phyloP scores from a whole-genome alignment of 805 yeast genomes.

The Teunomyces aglyptinius region DNA sequence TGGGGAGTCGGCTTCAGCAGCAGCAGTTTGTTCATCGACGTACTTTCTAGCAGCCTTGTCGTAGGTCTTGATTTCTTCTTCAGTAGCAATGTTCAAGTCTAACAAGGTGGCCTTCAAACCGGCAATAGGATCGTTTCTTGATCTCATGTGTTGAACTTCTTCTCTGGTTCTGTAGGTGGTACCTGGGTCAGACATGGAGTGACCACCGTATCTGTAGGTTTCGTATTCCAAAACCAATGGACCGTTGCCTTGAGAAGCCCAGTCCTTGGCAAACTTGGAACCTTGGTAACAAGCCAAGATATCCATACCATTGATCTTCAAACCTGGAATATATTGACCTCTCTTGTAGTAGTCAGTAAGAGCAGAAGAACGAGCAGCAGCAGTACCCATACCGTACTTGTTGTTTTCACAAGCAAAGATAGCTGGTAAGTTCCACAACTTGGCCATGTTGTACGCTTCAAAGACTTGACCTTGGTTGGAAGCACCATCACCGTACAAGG shows the following conservation, averaged over 20 bases:
- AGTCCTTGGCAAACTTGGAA: slow-evolving; percentile 94
- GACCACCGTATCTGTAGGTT: slow-evolving; percentile 99
- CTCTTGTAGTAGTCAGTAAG: slow-evolving; percentile 96
- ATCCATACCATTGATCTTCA: slow-evolving; percentile 99
- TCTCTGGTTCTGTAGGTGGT: slow-evolving; percentile 99
- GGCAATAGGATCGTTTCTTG: slow-evolving; percentile 95
- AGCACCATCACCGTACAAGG: slow-evolving; percentile 98
- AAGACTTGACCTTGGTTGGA: slow-evolving; percentile 99
- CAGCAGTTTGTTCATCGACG: slow-evolving; percentile 91
- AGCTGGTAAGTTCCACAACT: slow-evolving; percentile 95
- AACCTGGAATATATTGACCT: slow-evolving; percentile 99
- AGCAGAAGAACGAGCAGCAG: slow-evolving; percentile 96
- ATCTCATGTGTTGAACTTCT: slow-evolving; percentile 99
- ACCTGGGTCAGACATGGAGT: slow-evolving; percentile 99
- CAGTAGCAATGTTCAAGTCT: slow-evolving; percentile 83
- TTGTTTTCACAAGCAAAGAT: slow-evolving; percentile 97
- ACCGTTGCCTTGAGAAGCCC: slow-evolving; percentile 91
- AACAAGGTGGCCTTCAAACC: slow-evolving; percentile 86
- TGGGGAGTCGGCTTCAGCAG: slow-evolving; percentile 90
- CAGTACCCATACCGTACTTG: slow-evolving; percentile 99
- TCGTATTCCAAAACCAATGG: slow-evolving; percentile 95
- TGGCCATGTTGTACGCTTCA: slow-evolving; percentile 98
- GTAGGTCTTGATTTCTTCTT: slow-evolving; percentile 89
- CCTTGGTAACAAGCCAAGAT: slow-evolving; percentile 93
- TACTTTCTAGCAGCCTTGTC: slow-evolving; percentile 96